Evolutionary conservation across 176 grass and related monocot species (phyloP).

Genomic region (Puccinellia tenuiflora): DNA sequence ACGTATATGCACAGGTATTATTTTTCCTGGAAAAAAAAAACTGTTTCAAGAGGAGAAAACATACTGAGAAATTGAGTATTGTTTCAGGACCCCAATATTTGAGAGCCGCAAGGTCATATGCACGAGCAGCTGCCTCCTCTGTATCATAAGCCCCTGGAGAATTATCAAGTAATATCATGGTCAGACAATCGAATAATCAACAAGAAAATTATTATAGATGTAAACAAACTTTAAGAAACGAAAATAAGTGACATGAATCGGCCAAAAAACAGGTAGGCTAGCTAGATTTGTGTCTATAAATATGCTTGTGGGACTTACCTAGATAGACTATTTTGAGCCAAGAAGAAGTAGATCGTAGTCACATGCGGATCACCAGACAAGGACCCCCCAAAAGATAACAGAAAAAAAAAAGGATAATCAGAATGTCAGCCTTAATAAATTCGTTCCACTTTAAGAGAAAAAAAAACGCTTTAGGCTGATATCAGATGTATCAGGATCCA

Average conservation of each 20-base stretch:
- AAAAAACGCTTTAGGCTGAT: conserved; percentile 11
- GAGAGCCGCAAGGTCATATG: conserved; percentile 84
- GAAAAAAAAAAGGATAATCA: conserved; percentile 26
- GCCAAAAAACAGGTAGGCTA: conserved; percentile 14
- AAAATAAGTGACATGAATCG: conserved; percentile 20
- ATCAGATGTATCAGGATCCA: conserved; percentile 19
- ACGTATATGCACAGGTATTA: not conserved
- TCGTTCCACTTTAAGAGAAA: conserved; percentile 21
- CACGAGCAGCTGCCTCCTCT: conserved; percentile 71
- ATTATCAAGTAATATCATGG: not conserved
- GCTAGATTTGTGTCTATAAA: not conserved
- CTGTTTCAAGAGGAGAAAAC: not conserved
- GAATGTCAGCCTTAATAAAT: conserved; percentile 62
- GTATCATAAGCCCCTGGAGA: conserved; percentile 81
- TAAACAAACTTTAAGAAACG: not conserved
- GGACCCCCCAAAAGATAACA: conserved; percentile 38
- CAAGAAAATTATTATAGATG: not conserved
- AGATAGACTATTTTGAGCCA: conserved; percentile 55
- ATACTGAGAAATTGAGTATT: conserved; percentile 75
- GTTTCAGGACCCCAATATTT: conserved; percentile 82
- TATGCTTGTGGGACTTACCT: conserved; percentile 48
- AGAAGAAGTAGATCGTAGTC: conserved; percentile 39
- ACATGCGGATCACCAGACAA: conserved; percentile 46
- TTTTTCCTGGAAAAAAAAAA: not conserved
- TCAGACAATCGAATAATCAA: not conserved